Evolutionary conservation across 805 yeast genomes (phyloP).

Genomic region (Zygotorulaspora danielsina): DNA sequence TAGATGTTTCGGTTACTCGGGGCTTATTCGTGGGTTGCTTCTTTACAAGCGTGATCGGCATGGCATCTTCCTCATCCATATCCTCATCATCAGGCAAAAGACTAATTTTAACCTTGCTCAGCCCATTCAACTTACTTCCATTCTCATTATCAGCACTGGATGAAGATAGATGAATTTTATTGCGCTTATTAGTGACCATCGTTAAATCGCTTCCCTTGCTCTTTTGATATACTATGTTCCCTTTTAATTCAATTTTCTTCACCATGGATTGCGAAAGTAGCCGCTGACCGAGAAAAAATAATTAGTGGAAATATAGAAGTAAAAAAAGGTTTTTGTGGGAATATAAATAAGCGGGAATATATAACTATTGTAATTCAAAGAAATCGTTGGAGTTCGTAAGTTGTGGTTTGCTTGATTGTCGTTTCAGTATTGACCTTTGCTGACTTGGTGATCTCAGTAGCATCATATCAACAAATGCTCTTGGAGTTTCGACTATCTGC

Average conservation of each 20-base stretch:
- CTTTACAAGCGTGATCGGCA: conserved; percentile 6
- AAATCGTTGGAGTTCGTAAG: neutral
- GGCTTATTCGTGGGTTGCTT: neutral
- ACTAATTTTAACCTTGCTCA: conserved; percentile 4
- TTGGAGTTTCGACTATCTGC: conserved; percentile 24
- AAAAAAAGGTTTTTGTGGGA: too few species aligned
- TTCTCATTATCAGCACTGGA: neutral
- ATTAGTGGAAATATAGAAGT: too few species aligned
- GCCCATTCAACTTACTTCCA: neutral
- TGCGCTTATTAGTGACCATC: conserved; percentile 10
- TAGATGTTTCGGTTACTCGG: too few species aligned
- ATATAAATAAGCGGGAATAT: too few species aligned
- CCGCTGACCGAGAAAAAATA: neutral
- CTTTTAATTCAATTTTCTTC: neutral
- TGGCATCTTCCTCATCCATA: conserved; percentile 8
- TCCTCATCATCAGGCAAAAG: conserved; percentile 9
- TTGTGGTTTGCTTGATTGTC: neutral
- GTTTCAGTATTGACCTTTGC: conserved; percentile 1
- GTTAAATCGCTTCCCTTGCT: neutral
- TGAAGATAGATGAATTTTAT: conserved; percentile 11
- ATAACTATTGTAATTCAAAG: too few species aligned
- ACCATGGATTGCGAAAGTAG: too few species aligned
- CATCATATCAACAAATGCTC: conserved; percentile 27
- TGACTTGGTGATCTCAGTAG: conserved; percentile 14
- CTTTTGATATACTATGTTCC: neutral